These are phyloP conservation scores for Obelidium mucronatum DNA, from an alignment of 192 early-diverging fungal genomes.

Conservation along the genomic window DNA sequence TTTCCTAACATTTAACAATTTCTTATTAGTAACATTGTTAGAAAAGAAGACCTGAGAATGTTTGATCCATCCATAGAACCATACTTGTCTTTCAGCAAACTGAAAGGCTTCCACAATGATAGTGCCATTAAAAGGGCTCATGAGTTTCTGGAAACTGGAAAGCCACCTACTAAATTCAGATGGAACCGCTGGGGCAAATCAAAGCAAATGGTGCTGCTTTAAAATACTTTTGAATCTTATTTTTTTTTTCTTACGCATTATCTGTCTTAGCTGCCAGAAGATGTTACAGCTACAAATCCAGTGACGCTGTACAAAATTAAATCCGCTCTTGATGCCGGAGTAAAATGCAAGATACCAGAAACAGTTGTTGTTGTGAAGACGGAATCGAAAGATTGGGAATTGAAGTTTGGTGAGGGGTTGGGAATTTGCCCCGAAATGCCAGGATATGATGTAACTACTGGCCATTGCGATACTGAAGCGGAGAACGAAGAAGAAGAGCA, in stretches of 20 bases:
- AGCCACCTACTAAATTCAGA: constrained; percentile 15
- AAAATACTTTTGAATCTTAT: not conserved
- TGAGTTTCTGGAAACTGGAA: constrained; percentile 29
- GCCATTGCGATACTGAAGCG: not conserved
- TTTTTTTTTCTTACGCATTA: constrained; percentile 2
- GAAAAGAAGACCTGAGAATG: constrained; percentile 35
- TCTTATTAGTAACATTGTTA: constrained; percentile 35
- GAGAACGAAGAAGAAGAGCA: not conserved
- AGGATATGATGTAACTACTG: constrained; percentile 1
- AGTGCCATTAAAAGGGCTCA: constrained; percentile 32
- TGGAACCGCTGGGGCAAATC: constrained; percentile 23
- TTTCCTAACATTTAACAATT: not conserved
- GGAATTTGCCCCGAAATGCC: not conserved
- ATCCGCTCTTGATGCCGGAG: not conserved
- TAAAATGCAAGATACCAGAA: not conserved
- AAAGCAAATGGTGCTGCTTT: not conserved
- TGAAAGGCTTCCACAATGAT: constrained; percentile 39
- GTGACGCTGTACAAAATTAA: not conserved
- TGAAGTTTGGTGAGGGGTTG: not conserved
- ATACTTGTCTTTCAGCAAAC: constrained; percentile 41
- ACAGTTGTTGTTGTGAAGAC: not conserved
- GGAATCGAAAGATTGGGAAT: not conserved
- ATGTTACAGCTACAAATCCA: not conserved
- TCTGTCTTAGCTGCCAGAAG: not conserved
- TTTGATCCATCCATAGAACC: constrained; percentile 53